Base-by-base conservation (phyloP, 345 rosid genomes). In the Citrus reticulata region DNA sequence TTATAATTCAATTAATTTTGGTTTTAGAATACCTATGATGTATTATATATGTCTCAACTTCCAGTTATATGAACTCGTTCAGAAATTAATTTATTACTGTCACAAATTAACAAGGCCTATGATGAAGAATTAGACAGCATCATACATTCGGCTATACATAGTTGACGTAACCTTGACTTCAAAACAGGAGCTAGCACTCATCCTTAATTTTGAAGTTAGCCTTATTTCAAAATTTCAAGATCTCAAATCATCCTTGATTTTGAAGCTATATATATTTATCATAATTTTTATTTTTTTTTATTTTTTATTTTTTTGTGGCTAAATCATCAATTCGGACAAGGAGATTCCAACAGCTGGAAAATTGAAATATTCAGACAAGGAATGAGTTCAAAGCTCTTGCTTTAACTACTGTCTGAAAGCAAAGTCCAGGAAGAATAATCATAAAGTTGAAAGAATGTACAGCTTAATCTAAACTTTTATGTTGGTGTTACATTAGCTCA, bases 271-370 rank as follows among this genome's bases (percentile, higher is more conserved):
- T 17, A 54, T 54, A 54, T 54, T 16, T 54, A 54, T 54, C 58
- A 17, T 2, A 27, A 62, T 46, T 46, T 3, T 3, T 13, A 46
- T 10, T 0, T 42, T 40, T 40, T 11, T 2, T 30, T 30, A 1
- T 30, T 30, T 30, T 2, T 30, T 42, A 9, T 8, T 39, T 40
- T 40, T 42, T 10, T 11, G 10, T 68, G 24, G 25, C 34, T 30
- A 49, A 46, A 57, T 25, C 37, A 14, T 70, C 59, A 70, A 54
- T 71, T 20, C 42, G 37, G 77, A 42, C 35, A 61, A 61, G 58
- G 68, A 61, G 68, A 74, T 61, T 61, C 77, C 58, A 40, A 74
- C 40, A 74, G 68, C 77, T 61, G 77, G 77, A 74, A 74, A 72
- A 74, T 37, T 10, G 34, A 37, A 16, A 40, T 61, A 59, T 25